A percentile compares a stretch with the other conserved stretches of the same genome.
These are phyloP conservation scores for Amanita pseudoporphyria DNA, from an alignment of 768 basidiomycete species.

Conservation along the genomic window DNA sequence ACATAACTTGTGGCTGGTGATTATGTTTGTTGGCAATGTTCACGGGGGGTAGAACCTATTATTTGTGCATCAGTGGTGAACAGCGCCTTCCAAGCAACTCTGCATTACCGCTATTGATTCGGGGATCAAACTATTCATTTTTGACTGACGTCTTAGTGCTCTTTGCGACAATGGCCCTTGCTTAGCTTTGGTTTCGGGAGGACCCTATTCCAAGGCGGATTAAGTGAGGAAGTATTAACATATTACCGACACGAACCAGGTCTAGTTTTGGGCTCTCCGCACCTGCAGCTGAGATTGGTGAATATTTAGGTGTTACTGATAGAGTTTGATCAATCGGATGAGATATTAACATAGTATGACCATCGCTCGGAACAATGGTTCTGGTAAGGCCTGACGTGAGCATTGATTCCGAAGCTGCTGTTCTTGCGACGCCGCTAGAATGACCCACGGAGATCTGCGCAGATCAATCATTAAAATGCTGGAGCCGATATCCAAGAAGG, in stretches of 20 bases:
- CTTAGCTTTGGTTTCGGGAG: not conserved
- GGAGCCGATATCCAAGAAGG: not conserved
- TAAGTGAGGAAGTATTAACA: not conserved
- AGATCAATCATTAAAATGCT: not conserved
- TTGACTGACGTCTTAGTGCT: conserved; percentile 3
- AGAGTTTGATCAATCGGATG: not conserved
- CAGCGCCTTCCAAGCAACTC: not conserved
- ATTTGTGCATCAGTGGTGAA: not conserved
- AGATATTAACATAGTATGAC: not conserved
- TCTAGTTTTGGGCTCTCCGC: not conserved
- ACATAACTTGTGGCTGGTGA: not conserved
- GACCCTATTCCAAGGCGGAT: not conserved
- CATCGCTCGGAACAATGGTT: not conserved
- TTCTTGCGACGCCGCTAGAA: not conserved
- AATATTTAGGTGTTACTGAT: conserved; percentile 1
- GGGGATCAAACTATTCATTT: not conserved
- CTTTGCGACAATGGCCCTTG: not conserved
- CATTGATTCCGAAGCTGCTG: not conserved
- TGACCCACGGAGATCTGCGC: not conserved
- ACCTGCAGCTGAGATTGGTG: not conserved
- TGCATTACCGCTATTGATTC: conserved; percentile 1
- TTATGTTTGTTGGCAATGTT: not conserved
- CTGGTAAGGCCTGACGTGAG: too few species aligned
- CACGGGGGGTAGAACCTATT: not conserved
- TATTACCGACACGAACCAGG: not conserved